A percentile compares a stretch with the other conserved stretches of the same genome.
Conservation (phyloP, 139 green algal species). For the Ostreobium quekettii region DNA sequence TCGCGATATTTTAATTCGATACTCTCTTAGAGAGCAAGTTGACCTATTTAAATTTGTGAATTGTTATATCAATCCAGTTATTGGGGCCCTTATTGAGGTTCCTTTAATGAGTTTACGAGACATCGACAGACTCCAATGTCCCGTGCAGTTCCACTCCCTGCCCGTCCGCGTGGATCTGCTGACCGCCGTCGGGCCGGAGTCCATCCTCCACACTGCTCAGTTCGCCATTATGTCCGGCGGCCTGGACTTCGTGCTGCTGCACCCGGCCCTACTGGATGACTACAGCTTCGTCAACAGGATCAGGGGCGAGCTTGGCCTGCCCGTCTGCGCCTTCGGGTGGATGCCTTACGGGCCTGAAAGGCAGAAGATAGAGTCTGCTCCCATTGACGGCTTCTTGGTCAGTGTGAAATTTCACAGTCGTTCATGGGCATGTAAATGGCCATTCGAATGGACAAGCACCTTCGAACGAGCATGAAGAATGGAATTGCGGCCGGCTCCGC, state of each 20-base stretch:
- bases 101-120: not conserved
- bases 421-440: no score
- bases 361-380: not conserved
- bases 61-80: not conserved
- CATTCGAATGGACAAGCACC: no score
- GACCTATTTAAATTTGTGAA: not conserved
- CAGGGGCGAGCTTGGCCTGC: not conserved
- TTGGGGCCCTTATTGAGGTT: not conserved
- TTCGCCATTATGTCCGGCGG: not conserved
- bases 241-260: conserved; percentile 7
- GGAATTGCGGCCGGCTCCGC: no score
- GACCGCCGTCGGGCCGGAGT: conserved; percentile 1
- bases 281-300: not conserved
- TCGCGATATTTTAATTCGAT: not conserved
- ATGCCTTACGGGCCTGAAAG: not conserved
- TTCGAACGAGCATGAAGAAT: no score
- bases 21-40: not conserved
- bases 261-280: not conserved
- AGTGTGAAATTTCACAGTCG: not conserved
- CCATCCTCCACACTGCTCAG: not conserved
- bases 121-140: no score
- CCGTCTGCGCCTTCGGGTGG: conserved; percentile 9
- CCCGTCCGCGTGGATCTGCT: not conserved
- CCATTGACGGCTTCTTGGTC: conserved; percentile 15
- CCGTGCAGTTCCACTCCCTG: conserved; percentile 5